Evolutionary conservation across 257 asterid genomes (phyloP).

Genomic region (Capsicum chinense): DNA sequence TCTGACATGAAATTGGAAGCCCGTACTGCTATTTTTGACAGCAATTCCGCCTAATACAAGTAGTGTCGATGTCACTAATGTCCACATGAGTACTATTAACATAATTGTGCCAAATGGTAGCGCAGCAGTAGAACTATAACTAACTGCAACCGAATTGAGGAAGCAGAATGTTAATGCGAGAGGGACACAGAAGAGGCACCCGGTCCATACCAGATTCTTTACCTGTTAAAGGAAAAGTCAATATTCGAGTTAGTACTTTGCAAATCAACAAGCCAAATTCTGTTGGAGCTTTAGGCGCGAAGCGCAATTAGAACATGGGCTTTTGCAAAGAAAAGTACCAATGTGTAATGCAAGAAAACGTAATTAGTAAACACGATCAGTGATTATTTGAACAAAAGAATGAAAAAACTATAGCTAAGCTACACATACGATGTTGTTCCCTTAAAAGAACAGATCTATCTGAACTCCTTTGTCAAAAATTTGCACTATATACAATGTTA

Average conservation of each 20-base stretch:
- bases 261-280: neutral
- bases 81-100: constrained; percentile 36
- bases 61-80: constrained; percentile 31
- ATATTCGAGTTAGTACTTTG: neutral
- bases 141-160: constrained; percentile 39
- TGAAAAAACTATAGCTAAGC: neutral
- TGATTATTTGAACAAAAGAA: neutral
- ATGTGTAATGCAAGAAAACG: neutral
- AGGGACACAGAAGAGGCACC: constrained; percentile 39
- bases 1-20: constrained; percentile 41
- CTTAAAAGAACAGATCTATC: neutral
- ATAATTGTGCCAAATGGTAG: constrained; percentile 34
- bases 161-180: constrained; percentile 37
- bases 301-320: neutral
- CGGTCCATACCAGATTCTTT: constrained; percentile 37
- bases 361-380: no score
- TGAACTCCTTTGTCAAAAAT: no score
- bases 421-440: neutral
- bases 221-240: constrained; percentile 30
- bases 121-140: constrained; percentile 36
- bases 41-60: constrained; percentile 39
- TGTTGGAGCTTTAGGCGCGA: neutral
- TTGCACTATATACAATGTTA: no score
- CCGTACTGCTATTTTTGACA: constrained; percentile 36
- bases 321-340: neutral